phyloP scores from a whole-genome alignment of 225 moss, liverwort and hornwort genomes.

The Climacium dendroides region DNA sequence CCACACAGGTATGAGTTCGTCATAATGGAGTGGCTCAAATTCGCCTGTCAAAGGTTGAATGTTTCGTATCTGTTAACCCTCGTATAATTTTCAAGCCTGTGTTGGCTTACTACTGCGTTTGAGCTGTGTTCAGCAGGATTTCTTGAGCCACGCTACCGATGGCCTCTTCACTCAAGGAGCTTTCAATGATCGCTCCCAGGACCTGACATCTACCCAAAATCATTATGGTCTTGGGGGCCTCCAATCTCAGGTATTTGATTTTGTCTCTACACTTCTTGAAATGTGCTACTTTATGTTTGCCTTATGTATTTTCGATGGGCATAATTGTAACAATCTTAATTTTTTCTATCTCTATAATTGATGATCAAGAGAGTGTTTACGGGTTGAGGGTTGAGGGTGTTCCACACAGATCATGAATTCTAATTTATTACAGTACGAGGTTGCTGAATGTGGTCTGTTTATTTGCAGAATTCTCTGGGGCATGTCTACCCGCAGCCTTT shows the following conservation, averaged over 20 bases:
- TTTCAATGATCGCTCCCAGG: slow-evolving; percentile 83
- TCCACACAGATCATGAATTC: neutral
- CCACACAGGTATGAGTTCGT: slow-evolving; percentile 48
- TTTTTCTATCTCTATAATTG: neutral
- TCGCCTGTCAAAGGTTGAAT: neutral
- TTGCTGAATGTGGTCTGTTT: neutral
- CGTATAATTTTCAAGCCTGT: neutral
- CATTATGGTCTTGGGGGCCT: slow-evolving; percentile 85
- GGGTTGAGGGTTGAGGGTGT: neutral
- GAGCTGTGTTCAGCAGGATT: slow-evolving; percentile 43
- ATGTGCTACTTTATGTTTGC: neutral
- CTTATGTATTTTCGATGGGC: neutral
- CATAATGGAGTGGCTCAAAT: neutral
- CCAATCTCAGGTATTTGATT: slow-evolving; percentile 65
- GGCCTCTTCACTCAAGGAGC: slow-evolving; percentile 94
- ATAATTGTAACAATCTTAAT: neutral
- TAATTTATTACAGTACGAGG: neutral
- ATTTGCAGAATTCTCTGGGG: slow-evolving; percentile 69
- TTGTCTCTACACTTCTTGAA: neutral
- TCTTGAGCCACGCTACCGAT: slow-evolving; percentile 81
- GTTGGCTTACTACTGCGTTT: neutral
- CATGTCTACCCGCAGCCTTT: slow-evolving; percentile 88
- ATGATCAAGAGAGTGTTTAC: neutral
- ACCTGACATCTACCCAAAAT: slow-evolving; percentile 72
- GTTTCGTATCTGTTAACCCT: neutral